Evolutionary conservation across 768 basidiomycete species (phyloP).

Genomic region (Ramaria rubella): DNA sequence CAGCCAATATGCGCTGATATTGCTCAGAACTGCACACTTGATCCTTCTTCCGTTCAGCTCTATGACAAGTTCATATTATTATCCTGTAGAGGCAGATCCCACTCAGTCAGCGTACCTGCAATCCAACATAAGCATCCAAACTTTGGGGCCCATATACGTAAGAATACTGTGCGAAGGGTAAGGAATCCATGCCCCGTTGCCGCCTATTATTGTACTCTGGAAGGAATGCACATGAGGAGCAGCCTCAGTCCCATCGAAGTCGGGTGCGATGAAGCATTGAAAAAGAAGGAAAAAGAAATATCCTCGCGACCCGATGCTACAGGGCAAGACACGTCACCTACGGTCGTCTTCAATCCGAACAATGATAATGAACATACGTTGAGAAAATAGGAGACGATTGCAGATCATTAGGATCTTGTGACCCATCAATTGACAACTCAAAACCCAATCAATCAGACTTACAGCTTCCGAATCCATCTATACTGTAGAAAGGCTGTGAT

Average conservation of each 20-base stretch:
- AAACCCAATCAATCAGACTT: constrained; percentile 24
- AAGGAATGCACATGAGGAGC: constrained; percentile 54
- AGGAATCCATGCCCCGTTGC: constrained; percentile 68
- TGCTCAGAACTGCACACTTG: constrained; percentile 72
- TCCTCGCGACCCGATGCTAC: constrained; percentile 72
- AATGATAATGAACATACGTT: constrained; percentile 37
- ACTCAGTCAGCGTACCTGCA: constrained; percentile 53
- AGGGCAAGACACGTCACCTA: constrained; percentile 10
- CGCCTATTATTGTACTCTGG: constrained; percentile 70
- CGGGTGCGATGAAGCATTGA: constrained; percentile 65
- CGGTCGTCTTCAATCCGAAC: neutral
- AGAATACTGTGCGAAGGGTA: constrained; percentile 80
- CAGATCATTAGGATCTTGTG: constrained; percentile 74
- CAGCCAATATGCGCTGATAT: constrained; percentile 67
- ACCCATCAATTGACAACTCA: constrained; percentile 9
- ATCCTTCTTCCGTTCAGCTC: constrained; percentile 78
- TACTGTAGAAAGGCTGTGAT: constrained; percentile 32
- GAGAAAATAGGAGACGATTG: constrained; percentile 68
- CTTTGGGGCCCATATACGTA: constrained; percentile 71
- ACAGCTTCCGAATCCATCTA: constrained; percentile 83
- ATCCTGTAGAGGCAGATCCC: neutral
- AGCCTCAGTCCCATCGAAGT: constrained; percentile 67
- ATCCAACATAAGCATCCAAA: constrained; percentile 69
- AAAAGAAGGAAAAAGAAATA: constrained; percentile 94
- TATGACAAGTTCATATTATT: constrained; percentile 26